These are phyloP conservation scores for Firmiana major DNA, from an alignment of 345 rosid species.

Conservation along the genomic window DNA sequence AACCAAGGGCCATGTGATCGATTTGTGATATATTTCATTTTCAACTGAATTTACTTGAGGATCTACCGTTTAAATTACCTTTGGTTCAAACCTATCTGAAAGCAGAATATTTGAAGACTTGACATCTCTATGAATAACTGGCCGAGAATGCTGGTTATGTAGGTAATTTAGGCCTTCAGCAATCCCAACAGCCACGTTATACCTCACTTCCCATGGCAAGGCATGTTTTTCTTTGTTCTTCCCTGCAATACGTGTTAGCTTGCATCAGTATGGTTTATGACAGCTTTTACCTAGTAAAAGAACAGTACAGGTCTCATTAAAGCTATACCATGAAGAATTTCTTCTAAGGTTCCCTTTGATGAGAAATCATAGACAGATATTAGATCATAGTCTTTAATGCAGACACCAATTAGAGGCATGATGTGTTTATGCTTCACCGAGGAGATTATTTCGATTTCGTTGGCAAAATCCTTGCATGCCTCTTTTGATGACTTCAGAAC, in stretches of 20 bases:
- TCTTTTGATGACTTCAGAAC: constrained; percentile 55
- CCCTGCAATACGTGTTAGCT: constrained; percentile 26
- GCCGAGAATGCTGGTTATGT: constrained; percentile 59
- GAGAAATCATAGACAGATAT: constrained; percentile 71
- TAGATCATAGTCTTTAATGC: constrained; percentile 48
- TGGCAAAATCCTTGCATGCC: constrained; percentile 63
- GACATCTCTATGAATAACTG: constrained; percentile 88
- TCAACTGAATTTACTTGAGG: no score
- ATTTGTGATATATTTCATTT: background rate
- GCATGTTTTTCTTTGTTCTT: constrained; percentile 28
- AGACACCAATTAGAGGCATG: constrained; percentile 60
- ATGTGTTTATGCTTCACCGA: constrained; percentile 61
- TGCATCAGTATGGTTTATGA: constrained; percentile 10
- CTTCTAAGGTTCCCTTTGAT: constrained; percentile 75
- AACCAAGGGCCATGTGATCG: background rate
- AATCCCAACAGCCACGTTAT: constrained; percentile 52
- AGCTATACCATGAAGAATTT: constrained; percentile 61
- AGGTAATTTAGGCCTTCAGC: constrained; percentile 75
- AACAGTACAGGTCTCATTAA: background rate
- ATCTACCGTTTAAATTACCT: constrained; percentile 40
- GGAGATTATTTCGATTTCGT: constrained; percentile 69
- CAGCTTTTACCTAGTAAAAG: background rate
- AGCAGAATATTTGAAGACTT: constrained; percentile 92
- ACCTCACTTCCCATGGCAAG: constrained; percentile 66
- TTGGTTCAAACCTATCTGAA: constrained; percentile 61